phyloP scores from a whole-genome alignment of 192 early-diverging fungal genomes.

The Chytriomyces confervae region DNA sequence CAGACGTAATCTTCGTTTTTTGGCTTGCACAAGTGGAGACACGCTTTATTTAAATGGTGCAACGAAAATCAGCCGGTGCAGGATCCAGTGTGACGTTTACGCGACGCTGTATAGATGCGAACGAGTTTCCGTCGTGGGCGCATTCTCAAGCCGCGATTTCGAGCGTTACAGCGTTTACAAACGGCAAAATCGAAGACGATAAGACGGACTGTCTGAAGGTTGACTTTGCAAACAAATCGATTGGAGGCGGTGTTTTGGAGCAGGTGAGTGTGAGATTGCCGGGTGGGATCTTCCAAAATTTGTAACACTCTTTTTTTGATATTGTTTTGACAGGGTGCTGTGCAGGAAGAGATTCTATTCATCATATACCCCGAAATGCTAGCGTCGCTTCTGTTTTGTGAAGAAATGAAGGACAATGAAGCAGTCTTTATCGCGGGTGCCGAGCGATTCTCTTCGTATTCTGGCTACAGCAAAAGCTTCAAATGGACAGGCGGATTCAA shows the following conservation, averaged over 20 bases:
- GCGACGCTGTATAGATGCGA: conserved; percentile 31
- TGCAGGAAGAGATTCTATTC: conserved; percentile 61
- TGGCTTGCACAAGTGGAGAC: not conserved
- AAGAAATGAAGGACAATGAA: conserved; percentile 48
- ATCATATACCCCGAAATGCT: conserved; percentile 57
- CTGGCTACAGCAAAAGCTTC: conserved; percentile 50
- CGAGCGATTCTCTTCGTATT: conserved; percentile 50
- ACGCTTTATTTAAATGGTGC: not conserved
- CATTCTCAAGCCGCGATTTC: not conserved
- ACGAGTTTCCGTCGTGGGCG: conserved; percentile 40
- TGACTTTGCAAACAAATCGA: conserved; percentile 59
- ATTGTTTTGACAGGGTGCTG: conserved; percentile 37
- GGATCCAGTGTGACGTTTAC: conserved; percentile 42
- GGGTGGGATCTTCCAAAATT: too few species aligned
- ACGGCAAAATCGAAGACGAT: conserved; percentile 56
- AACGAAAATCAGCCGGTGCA: not conserved
- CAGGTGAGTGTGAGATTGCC: conserved; percentile 19
- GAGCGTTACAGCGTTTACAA: conserved; percentile 17
- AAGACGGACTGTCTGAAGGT: conserved; percentile 35
- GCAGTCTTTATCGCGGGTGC: conserved; percentile 47
- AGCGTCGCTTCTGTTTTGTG: conserved; percentile 46
- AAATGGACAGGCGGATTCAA: conserved; percentile 35
- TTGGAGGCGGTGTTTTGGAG: conserved; percentile 50
- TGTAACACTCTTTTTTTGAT: not conserved
- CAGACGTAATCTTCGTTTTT: conserved; percentile 25